phyloP scores from a whole-genome alignment of 1,284 basidiomycete species.

The Cutaneotrichosporon sp. region DNA sequence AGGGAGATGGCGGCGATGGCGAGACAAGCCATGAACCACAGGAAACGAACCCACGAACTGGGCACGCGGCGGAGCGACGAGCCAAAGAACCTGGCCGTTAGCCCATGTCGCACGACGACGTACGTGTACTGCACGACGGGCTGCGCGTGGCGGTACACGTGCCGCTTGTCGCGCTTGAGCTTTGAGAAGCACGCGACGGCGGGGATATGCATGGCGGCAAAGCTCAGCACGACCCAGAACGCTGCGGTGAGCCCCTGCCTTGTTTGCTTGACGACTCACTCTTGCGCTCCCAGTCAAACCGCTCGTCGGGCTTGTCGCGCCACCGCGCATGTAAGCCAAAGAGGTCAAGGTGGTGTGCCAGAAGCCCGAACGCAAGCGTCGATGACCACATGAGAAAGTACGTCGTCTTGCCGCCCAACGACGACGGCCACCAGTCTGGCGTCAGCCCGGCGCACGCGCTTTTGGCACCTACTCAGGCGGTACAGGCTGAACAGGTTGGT shows the following conservation, averaged over 20 bases:
- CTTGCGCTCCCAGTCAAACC: conserved; percentile 56
- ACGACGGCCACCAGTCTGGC: conserved; percentile 46
- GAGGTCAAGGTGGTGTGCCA: conserved; percentile 50
- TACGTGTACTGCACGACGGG: conserved; percentile 15
- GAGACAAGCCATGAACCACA: conserved; percentile 56
- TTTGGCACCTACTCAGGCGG: conserved; percentile 34
- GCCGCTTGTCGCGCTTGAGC: conserved; percentile 45
- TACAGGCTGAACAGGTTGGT: conserved; percentile 56
- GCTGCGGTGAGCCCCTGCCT: conserved; percentile 23
- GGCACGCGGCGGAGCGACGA: conserved; percentile 51
- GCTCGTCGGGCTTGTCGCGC: conserved; percentile 22
- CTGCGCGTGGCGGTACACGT: conserved; percentile 36
- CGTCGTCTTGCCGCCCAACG: conserved; percentile 52
- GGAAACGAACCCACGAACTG: conserved; percentile 53
- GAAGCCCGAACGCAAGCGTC: conserved; percentile 49
- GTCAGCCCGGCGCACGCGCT: conserved; percentile 2
- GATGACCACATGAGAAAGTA: conserved; percentile 53
- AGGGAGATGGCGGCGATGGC: conserved; percentile 53
- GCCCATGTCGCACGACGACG: neutral
- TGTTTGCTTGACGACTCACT: conserved; percentile 45
- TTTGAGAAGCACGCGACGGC: conserved; percentile 51
- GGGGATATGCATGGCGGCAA: conserved; percentile 55
- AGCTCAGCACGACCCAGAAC: conserved; percentile 55
- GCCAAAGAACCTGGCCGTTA: conserved; percentile 46
- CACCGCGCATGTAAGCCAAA: conserved; percentile 39